Base-by-base conservation (phyloP, 495 filamentous ascomycete species). In the Pyrenopolyporus hunteri region DNA sequence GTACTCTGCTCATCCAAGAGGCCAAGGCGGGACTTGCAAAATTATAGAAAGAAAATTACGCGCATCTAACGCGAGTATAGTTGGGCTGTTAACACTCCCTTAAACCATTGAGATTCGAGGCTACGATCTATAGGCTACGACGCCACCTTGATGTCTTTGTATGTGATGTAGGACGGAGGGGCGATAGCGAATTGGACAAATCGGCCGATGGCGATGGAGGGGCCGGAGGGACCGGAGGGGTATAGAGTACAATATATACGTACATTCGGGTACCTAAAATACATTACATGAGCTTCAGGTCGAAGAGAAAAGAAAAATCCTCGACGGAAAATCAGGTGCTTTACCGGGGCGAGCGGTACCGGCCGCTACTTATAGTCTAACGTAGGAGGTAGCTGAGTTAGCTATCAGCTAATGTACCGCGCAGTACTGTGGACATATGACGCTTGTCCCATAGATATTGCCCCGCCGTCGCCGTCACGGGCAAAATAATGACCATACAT, bases 341-440 rank as follows among this genome's bases (percentile, higher is more conserved):
- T 55, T 43, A 37, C 33, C 29, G 40, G 44, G 36, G 58, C 20
- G 42, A 9, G 19, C 1, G 43, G 43, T 64, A 59, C 61, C 23
- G 32, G 13, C 16, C 6, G 20, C 43, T 64, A 64, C 61, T 59
- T 55, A 7, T 17, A 29, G 20, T 3, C 26, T 19, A 28, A 20
- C 32, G n/a, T 51, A 29, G 13, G 26, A 20, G 29, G 13, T 45
- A 33, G 50, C 28, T 14, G 29, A 17, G 6, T n/a, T 42, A 16
- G 25, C 20, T n/a, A n/a, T n/a, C n/a, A n/a, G n/a, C n/a, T n/a
- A n/a, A 48, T 11, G 62, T 65, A 65, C 44, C 20, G 33, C 61
- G 45, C 51, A 65, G 62, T 65, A 59, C 44, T 48, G 26, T 56
- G 62, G 56, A 22, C 55, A 55, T 64, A 64, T 64, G 61, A 64